A percentile compares a stretch with the other conserved stretches of the same genome.
Conservation (phyloP, 73 alveolate species). For the Tetrahymena thermophila region DNA sequence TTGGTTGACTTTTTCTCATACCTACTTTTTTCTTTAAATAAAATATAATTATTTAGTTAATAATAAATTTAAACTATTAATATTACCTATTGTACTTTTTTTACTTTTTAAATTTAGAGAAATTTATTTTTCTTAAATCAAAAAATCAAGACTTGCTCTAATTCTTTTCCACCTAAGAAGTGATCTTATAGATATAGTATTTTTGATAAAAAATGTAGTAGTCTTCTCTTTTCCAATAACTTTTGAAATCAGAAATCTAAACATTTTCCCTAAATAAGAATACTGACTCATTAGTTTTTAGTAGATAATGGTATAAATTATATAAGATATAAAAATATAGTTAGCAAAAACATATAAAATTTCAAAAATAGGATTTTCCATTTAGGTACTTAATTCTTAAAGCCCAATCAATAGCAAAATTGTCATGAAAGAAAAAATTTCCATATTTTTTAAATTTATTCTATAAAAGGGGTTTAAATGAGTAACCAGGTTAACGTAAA, state of each 20-base stretch:
- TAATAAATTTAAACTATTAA: too few relatives aligned
- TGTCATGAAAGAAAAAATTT: not conserved
- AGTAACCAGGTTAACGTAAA: not conserved
- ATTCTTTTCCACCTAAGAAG: not conserved
- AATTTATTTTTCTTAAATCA: not conserved
- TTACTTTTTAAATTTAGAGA: not conserved
- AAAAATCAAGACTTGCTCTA: not conserved
- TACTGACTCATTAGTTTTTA: not conserved
- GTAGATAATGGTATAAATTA: not conserved
- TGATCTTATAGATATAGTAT: not conserved
- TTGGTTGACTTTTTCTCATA: not conserved
- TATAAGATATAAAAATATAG: not conserved
- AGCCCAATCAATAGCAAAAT: not conserved
- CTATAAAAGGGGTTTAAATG: not conserved
- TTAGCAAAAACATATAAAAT: not conserved
- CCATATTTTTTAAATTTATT: not conserved
- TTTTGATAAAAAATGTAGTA: not conserved
- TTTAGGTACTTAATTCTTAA: not conserved
- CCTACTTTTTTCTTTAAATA: not conserved
- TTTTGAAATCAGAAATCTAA: not conserved
- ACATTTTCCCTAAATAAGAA: not conserved
- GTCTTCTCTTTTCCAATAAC: not conserved
- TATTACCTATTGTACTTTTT: not conserved
- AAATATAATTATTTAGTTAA: too few relatives aligned
- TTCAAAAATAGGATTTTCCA: not conserved